Percentiles rank a stretch among this genome's conserved stretches.
Evolutionary conservation across 129 eudicot genomes (phyloP).

Genomic region (Rutidosis leptorrhynchoides): DNA sequence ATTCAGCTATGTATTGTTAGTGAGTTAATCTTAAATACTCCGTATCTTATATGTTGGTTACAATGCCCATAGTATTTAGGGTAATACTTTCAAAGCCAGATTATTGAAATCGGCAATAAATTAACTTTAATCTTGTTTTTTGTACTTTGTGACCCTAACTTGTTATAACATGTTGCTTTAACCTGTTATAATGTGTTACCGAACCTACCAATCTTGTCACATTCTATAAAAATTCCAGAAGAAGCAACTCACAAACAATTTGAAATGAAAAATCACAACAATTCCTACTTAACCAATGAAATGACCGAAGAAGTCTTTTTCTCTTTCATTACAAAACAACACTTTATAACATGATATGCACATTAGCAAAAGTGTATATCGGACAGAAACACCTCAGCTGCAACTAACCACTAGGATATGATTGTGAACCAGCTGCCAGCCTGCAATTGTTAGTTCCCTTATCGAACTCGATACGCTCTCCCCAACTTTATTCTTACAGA

Average conservation of each 20-base stretch:
- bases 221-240: neutral
- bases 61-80: too few relatives aligned
- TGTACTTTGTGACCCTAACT: neutral
- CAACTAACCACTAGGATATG: slow-evolving; percentile 22
- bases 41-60: too few relatives aligned
- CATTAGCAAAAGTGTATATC: slow-evolving; percentile 30
- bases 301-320: slow-evolving; percentile 2
- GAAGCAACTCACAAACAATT: neutral
- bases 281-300: slow-evolving; percentile 15
- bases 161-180: too few relatives aligned
- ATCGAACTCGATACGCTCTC: slow-evolving; percentile 55
- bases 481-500: slow-evolving; percentile 88
- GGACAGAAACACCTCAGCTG: slow-evolving; percentile 8
- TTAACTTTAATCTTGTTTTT: neutral
- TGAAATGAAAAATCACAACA: slow-evolving; percentile 20
- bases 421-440: slow-evolving; percentile 41
- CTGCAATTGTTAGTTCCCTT: slow-evolving; percentile 34
- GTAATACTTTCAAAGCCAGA: neutral
- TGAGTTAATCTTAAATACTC: too few relatives aligned
- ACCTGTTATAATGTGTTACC: neutral
- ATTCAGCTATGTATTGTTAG: too few relatives aligned
- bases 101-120: neutral
- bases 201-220: neutral
- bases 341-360: slow-evolving; percentile 23
- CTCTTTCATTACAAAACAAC: slow-evolving; percentile 27